Percentiles rank a stretch among this genome's conserved stretches.
phyloP scores from a whole-genome alignment of 495 filamentous ascomycete species.

The Gamarada debralockiae region DNA sequence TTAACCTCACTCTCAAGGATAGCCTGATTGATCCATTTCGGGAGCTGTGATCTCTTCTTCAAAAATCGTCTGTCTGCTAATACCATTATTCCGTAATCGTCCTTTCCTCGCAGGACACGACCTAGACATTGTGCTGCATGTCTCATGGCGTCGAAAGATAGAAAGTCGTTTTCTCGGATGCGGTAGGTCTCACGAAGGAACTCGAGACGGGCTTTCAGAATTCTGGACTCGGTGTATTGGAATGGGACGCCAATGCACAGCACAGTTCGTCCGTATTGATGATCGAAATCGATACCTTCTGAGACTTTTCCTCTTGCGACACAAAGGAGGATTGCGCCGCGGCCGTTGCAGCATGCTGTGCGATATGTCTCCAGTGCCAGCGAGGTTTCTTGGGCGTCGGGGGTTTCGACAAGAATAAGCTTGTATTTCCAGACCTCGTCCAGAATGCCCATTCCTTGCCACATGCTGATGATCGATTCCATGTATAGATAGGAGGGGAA shows the following conservation, averaged over 20 bases:
- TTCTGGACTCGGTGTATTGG: conserved; percentile 97
- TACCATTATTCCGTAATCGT: conserved; percentile 99
- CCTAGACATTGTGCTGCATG: conserved; percentile 97
- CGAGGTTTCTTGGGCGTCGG: conserved; percentile 94
- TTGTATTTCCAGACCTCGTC: conserved; percentile 99
- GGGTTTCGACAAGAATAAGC: conserved; percentile 95
- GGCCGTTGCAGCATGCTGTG: conserved; percentile 93
- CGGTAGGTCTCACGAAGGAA: conserved; percentile 96
- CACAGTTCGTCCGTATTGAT: conserved; percentile 96
- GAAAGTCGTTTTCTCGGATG: conserved; percentile 95
- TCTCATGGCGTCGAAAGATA: conserved; percentile 98
- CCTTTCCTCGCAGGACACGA: conserved; percentile 92
- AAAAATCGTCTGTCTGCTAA: conserved; percentile 88
- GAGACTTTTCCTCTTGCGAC: conserved; percentile 96
- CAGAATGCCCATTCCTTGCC: conserved; percentile 96
- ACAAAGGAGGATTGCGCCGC: conserved; percentile 88
- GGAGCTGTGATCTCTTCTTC: conserved; percentile 84
- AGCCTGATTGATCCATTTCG: conserved; percentile 95
- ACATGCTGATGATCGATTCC: conserved; percentile 98
- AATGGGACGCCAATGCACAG: conserved; percentile 96
- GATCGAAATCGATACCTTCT: conserved; percentile 98
- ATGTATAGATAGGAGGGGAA: conserved; percentile 99
- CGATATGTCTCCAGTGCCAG: conserved; percentile 95
- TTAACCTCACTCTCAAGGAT: conserved; percentile 80
- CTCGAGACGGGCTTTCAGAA: conserved; percentile 92